Percentiles rank a stretch among this genome's conserved stretches.
These are phyloP conservation scores for Mercurialis annua DNA, from an alignment of 345 rosid genomes.

Conservation along the genomic window DNA sequence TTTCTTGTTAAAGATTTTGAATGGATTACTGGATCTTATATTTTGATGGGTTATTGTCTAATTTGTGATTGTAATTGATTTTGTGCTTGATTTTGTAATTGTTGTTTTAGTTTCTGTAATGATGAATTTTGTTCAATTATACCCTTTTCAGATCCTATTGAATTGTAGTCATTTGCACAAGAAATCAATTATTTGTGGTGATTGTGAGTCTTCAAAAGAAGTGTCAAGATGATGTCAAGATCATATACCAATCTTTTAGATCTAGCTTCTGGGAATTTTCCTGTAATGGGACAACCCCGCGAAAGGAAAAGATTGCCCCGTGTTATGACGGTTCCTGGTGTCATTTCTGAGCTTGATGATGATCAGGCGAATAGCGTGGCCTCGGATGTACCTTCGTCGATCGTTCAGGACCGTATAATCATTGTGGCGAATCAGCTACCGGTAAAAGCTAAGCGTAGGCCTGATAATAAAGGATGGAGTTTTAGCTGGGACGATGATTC, in stretches of 20 bases:
- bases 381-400: constrained; percentile 63
- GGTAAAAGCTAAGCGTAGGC: constrained; percentile 69
- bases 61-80: constrained; percentile 14
- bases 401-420: constrained; percentile 58
- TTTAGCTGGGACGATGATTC: constrained; percentile 79
- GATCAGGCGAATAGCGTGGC: constrained; percentile 63
- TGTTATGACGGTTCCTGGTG: constrained; percentile 74
- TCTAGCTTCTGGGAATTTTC: constrained; percentile 79
- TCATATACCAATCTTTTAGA: constrained; percentile 77
- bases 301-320: constrained; percentile 64
- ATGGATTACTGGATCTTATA: constrained; percentile 19
- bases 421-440: constrained; percentile 74
- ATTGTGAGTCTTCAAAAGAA: constrained; percentile 14
- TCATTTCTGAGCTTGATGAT: constrained; percentile 76
- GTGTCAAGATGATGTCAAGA: constrained; percentile 51
- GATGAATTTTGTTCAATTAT: constrained; percentile 22
- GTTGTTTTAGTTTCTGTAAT: not conserved
- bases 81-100: constrained; percentile 15
- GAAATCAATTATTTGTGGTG: constrained; percentile 17
- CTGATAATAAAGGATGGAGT: constrained; percentile 74
- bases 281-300: constrained; percentile 46
- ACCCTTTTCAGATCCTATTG: constrained; percentile 42
- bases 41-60: constrained; percentile 9
- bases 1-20: not conserved
- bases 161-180: constrained; percentile 15